Evolutionary conservation across 2,329 filamentous ascomycete species (phyloP), one percentile per base, ranked within the genome.

Genomic region (Lithohypha guttulata): DNA sequence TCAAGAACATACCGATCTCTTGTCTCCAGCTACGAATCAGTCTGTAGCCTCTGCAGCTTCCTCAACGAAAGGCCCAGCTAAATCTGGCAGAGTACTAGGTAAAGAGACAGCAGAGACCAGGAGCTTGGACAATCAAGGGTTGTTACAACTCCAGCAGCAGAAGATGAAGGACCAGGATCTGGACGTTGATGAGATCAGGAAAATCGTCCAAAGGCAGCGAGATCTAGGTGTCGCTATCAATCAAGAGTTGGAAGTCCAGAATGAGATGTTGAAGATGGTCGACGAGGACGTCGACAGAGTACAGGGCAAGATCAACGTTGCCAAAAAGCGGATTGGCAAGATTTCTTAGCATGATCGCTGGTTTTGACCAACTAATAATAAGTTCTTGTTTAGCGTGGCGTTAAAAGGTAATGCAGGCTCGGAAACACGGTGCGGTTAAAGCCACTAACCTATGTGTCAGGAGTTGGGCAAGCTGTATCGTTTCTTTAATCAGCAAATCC

Each of bases 171-270:
- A 76, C 34, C 76, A 80, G 51, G 75, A 79, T 44, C 58, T 70
- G 49, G 72, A 73, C 51, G 64, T 79, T 3, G 62, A 75, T 29
- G 69, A 73, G 46, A 50, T 80, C 47, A 65, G 70, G 30, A 73
- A 71, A 47, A 71, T 75, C 23, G 69, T 79, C 28, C 56, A 68
- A 22, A 59, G 74, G 44, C 71, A 79, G 62, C 70, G 68, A 53
- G 73, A 79, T 53, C 65, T 79, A 59, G 75, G 75, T 2, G 68
- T 75, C 18, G 63, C 69, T 50, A 79, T 79, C 47, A 75, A 79
- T 47, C 66, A 73, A 43, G 75, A 79, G 58, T 55, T 79, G 50
- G 65, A 70, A 42, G 60, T 77, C 42, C 74, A 79, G 61, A 77
- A 77, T 54, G 67, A 72, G 48, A 63, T 79, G 63, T 53, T 79